Percentiles rank a stretch among this genome's conserved stretches.
phyloP scores from a whole-genome alignment of 2,329 filamentous ascomycete genomes.

The Aspergillus novoparasiticus region DNA sequence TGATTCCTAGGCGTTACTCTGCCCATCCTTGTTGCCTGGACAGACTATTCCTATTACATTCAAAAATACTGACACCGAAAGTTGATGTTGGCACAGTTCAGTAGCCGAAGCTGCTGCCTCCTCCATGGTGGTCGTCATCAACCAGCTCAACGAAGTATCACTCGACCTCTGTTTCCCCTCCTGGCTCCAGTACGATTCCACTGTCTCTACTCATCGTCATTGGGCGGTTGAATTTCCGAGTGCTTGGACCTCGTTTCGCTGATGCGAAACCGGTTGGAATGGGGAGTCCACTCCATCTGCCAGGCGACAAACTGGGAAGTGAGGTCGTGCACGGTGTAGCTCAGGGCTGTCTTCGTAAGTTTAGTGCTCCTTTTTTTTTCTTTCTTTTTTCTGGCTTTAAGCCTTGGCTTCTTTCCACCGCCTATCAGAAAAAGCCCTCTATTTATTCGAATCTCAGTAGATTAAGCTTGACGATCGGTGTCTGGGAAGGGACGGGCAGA shows the following conservation, averaged over 20 bases:
- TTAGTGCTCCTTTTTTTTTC: constrained; percentile 1
- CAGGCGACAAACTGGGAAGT: constrained; percentile 11
- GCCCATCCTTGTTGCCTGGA: background rate
- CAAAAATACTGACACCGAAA: background rate
- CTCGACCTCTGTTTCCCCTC: background rate
- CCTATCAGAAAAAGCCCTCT: background rate
- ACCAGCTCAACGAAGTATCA: background rate
- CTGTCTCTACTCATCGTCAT: constrained; percentile 1
- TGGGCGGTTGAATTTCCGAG: constrained; percentile 20
- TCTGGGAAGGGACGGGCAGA: constrained; percentile 6
- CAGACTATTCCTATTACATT: background rate
- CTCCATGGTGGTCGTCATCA: constrained; percentile 2
- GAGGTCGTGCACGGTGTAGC: constrained; percentile 1
- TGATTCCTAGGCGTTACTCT: constrained; percentile 5
- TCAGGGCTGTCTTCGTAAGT: constrained; percentile 4
- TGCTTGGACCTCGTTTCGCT: constrained; percentile 23
- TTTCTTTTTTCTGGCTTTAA: background rate
- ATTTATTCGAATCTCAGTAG: constrained; percentile 1
- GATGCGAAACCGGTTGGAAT: constrained; percentile 15
- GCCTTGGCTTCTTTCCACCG: background rate
- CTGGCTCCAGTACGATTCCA: background rate
- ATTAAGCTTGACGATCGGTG: constrained; percentile 18
- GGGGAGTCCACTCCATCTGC: constrained; percentile 11
- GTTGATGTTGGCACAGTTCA: background rate
- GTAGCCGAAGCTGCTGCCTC: background rate